phyloP scores from a whole-genome alignment of 2,329 filamentous ascomycete genomes.

The Cladorrhinum sp. region DNA sequence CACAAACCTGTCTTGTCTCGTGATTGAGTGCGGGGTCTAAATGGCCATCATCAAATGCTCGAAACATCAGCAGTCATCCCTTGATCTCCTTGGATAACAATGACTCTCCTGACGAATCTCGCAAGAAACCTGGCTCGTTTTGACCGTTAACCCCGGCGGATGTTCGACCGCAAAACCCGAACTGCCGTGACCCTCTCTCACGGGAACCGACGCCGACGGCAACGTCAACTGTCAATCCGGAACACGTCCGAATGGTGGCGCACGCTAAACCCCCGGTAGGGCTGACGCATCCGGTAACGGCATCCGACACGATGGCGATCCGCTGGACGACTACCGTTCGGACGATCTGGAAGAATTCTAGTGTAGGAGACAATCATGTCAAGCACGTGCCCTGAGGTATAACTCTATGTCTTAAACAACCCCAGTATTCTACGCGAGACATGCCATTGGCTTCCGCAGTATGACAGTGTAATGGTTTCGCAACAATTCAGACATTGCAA shows the following conservation, averaged over 20 bases:
- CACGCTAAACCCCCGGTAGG: not conserved
- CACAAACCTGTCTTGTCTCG: too few species aligned
- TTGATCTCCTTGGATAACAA: too few species aligned
- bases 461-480: not conserved
- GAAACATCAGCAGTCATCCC: too few species aligned
- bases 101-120: too few species aligned
- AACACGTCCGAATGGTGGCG: not conserved
- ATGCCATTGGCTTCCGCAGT: not conserved
- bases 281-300: not conserved
- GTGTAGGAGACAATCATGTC: not conserved
- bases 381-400: not conserved
- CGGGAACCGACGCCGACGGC: not conserved
- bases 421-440: not conserved
- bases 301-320: not conserved
- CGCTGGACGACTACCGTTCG: not conserved
- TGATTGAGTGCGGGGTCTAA: too few species aligned
- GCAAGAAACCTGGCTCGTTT: too few species aligned
- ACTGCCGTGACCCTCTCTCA: not conserved
- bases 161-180: not conserved
- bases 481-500: not conserved
- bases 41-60: too few species aligned
- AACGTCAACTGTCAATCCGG: not conserved
- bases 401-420: too few species aligned
- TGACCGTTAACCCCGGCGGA: not conserved
- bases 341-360: not conserved